A percentile compares a stretch with the other conserved stretches of the same genome.
Evolutionary conservation across 2,329 filamentous ascomycete genomes (phyloP).

Genomic region (Xenosphaeropsis pyriputrescens): DNA sequence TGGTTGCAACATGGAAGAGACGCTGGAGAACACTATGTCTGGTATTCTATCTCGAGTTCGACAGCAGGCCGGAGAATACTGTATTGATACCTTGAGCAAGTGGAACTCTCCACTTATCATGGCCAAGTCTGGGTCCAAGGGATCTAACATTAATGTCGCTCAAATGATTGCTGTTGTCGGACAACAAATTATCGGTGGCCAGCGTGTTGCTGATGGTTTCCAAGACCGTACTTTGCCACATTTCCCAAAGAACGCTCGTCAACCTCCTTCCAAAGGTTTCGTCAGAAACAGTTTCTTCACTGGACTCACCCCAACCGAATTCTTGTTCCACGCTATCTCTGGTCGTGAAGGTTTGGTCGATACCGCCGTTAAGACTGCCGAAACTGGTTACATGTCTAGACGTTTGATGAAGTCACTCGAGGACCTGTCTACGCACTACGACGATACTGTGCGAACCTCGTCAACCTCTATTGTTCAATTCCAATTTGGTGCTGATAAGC

Average conservation of each 20-base stretch:
- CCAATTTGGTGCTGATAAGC: constrained; percentile 88
- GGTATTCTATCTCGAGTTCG: constrained; percentile 86
- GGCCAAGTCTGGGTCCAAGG: constrained; percentile 95
- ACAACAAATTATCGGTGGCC: constrained; percentile 91
- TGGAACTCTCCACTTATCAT: constrained; percentile 92
- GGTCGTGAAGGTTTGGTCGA: constrained; percentile 97
- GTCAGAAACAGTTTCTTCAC: constrained; percentile 96
- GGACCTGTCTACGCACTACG: constrained; percentile 85
- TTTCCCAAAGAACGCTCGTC: constrained; percentile 83
- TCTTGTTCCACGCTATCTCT: constrained; percentile 96
- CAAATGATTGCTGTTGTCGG: constrained; percentile 98
- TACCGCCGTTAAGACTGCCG: constrained; percentile 96
- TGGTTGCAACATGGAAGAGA: constrained; percentile 84
- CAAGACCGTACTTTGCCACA: constrained; percentile 90
- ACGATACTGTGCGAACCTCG: constrained; percentile 87
- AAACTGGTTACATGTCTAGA: constrained; percentile 98
- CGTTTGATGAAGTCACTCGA: constrained; percentile 96
- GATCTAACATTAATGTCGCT: constrained; percentile 93
- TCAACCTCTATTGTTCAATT: constrained; percentile 86
- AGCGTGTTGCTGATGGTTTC: constrained; percentile 89
- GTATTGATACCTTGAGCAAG: constrained; percentile 76
- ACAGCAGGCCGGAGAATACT: constrained; percentile 79
- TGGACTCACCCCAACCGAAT: constrained; percentile 78
- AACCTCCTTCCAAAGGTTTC: constrained; percentile 93
- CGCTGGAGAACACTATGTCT: constrained; percentile 79